These are phyloP conservation scores for Podochytrium sp. DNA, from an alignment of 192 early-diverging fungal genomes.

Conservation along the genomic window DNA sequence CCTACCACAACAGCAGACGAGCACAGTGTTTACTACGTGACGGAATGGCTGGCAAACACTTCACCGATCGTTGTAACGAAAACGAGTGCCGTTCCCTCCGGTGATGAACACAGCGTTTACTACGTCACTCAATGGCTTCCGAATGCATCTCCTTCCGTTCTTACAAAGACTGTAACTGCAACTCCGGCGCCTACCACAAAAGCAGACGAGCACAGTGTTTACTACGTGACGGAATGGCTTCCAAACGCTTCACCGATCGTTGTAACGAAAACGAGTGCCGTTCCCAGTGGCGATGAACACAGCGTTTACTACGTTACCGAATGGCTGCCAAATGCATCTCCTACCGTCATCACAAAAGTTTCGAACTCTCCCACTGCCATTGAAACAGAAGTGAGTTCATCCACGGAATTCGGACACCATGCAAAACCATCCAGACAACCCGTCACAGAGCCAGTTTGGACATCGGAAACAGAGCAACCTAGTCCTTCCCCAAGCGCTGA, in stretches of 20 bases:
- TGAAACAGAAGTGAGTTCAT: too few relatives aligned
- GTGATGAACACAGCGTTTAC: not conserved
- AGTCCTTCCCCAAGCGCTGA: too few relatives aligned
- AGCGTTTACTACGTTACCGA: not conserved
- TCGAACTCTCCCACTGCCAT: too few relatives aligned
- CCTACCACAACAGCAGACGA: not conserved
- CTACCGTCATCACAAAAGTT: too few relatives aligned
- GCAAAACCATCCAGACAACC: not conserved
- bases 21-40: not conserved
- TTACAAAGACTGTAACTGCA: not conserved
- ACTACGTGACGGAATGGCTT: slow-evolving; percentile 10
- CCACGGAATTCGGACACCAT: too few relatives aligned
- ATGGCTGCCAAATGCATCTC: not conserved
- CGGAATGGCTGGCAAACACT: not conserved
- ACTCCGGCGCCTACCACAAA: not conserved
- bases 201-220: not conserved
- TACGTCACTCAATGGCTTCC: not conserved
- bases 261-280: not conserved
- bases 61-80: too few relatives aligned
- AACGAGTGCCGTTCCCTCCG: not conserved
- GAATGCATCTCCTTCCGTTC: not conserved
- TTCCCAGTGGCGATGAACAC: not conserved
- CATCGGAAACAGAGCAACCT: too few relatives aligned
- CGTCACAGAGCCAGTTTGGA: too few relatives aligned
- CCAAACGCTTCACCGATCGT: not conserved